phyloP scores from a whole-genome alignment of 2,329 filamentous ascomycete genomes.

The Trichophyton simii region DNA sequence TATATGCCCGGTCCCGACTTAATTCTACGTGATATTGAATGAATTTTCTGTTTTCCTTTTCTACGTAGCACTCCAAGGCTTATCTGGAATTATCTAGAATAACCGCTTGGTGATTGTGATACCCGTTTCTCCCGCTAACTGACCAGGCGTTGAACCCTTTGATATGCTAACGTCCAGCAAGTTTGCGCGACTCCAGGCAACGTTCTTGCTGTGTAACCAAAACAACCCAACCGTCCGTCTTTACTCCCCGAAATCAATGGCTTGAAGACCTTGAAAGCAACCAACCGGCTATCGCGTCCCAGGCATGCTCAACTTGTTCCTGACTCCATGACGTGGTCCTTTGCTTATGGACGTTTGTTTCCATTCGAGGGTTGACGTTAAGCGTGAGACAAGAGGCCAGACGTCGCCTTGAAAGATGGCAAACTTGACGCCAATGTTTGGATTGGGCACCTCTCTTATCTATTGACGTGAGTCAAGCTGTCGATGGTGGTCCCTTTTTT shows the following conservation, averaged over 20 bases:
- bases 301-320: not conserved
- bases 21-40: slow-evolving; percentile 4
- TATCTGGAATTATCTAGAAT: not conserved
- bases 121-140: not conserved
- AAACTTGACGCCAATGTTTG: not conserved
- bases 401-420: not conserved
- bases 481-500: not conserved
- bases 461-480: not conserved
- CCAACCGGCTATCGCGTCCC: not conserved
- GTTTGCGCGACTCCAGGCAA: not conserved
- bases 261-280: not conserved
- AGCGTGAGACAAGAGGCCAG: not conserved
- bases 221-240: not conserved
- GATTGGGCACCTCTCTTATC: not conserved
- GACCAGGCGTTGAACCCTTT: no score
- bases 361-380: not conserved
- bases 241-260: no score
- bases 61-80: not conserved
- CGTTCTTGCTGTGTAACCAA: not conserved
- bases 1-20: slow-evolving; percentile 2
- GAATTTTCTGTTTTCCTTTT: not conserved
- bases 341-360: not conserved
- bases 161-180: not conserved
- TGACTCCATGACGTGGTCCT: not conserved
- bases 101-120: not conserved